Percentiles rank a stretch among this genome's conserved stretches.
Conservation (phyloP, 106 monocot species). For the Dendrobium catenatum region DNA sequence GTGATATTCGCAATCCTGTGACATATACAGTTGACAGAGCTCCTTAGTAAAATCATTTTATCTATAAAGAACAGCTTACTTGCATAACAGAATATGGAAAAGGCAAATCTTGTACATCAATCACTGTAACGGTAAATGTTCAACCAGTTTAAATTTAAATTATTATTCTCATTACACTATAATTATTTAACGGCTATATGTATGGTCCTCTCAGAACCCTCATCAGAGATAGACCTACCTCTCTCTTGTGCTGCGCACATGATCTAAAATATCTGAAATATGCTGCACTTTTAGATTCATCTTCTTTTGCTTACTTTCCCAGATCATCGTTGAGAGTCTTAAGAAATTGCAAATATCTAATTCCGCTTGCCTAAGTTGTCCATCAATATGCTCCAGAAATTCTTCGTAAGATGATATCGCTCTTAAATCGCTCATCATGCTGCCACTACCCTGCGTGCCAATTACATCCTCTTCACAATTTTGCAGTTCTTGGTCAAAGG, state of each 20-base stretch:
- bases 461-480: not conserved
- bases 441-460: not conserved
- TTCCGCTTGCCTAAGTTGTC: slow-evolving; percentile 34
- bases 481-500: not conserved
- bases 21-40: not conserved
- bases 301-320: slow-evolving; percentile 14
- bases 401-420: slow-evolving; percentile 25
- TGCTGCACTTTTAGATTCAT: slow-evolving; percentile 23
- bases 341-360: slow-evolving; percentile 25
- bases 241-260: slow-evolving; percentile 34
- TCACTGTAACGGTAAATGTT: not conserved
- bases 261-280: slow-evolving; percentile 38
- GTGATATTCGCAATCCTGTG: not conserved
- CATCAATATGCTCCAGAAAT: slow-evolving; percentile 40
- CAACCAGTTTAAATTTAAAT: not conserved
- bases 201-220: not conserved
- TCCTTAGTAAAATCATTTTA: no score
- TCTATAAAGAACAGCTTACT: not conserved
- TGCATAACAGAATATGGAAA: not conserved
- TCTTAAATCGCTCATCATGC: slow-evolving; percentile 9
- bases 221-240: slow-evolving; percentile 21
- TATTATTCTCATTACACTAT: not conserved
- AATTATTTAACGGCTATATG: not conserved
- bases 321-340: slow-evolving; percentile 22
- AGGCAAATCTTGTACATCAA: not conserved